A percentile compares a stretch with the other conserved stretches of the same genome.
phyloP scores from a whole-genome alignment of 106 monocot genomes.

The Dendrobium chrysotoxum region DNA sequence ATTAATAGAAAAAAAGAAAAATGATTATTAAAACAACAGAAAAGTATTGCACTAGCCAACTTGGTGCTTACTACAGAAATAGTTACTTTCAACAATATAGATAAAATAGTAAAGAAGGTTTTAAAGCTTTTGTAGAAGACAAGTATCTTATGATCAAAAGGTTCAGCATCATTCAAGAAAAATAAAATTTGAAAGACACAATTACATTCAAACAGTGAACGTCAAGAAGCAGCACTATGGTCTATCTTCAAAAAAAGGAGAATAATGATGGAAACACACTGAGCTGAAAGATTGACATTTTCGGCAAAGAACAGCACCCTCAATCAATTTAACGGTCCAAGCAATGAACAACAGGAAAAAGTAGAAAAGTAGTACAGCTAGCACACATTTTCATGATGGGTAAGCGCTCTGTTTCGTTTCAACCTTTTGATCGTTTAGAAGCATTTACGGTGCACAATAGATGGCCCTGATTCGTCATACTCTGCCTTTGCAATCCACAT shows the following conservation, averaged over 20 bases:
- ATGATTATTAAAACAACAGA: background rate
- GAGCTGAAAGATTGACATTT: background rate
- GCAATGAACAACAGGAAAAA: background rate
- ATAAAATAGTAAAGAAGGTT: too few relatives aligned
- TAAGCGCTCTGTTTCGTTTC: background rate
- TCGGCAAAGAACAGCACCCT: background rate
- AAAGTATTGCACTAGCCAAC: too few relatives aligned
- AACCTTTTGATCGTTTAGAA: background rate
- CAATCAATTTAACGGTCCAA: background rate
- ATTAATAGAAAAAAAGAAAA: background rate
- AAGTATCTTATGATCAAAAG: background rate
- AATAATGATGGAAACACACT: background rate
- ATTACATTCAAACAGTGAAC: background rate
- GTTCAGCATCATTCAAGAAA: constrained; percentile 6
- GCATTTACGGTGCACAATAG: constrained; percentile 4
- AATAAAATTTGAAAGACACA: background rate
- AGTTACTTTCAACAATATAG: too few relatives aligned
- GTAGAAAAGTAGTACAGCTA: background rate
- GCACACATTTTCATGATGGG: background rate
- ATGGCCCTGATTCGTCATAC: constrained; percentile 16
- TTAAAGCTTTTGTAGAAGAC: background rate
- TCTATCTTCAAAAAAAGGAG: background rate
- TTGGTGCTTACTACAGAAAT: too few relatives aligned
- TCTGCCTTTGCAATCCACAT: constrained; percentile 30
- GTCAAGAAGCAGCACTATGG: background rate